Evolutionary conservation across 495 filamentous ascomycete species (phyloP).

Genomic region (Massariosphaeria phaeospora): DNA sequence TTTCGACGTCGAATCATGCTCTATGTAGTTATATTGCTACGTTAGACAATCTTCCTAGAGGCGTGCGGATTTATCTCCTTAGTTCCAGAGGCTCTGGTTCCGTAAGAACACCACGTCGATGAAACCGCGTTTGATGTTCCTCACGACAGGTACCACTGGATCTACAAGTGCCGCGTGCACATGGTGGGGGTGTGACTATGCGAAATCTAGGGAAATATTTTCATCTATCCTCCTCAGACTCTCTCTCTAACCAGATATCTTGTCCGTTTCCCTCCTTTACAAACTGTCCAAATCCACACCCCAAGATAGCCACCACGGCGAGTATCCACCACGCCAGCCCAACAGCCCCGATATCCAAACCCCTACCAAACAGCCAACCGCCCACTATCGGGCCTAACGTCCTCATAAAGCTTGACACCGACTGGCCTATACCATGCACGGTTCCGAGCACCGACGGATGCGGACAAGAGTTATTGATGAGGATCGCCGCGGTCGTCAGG

Average conservation of each 20-base stretch:
- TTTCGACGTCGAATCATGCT: too few species aligned
- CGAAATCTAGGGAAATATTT: too few species aligned
- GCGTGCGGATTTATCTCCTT: too few species aligned
- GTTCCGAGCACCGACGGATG: constrained; percentile 59
- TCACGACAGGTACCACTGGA: too few species aligned
- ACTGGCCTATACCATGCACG: constrained; percentile 65
- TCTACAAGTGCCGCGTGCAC: too few species aligned
- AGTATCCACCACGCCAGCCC: constrained; percentile 71
- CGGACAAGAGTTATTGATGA: constrained; percentile 66
- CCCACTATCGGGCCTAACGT: constrained; percentile 64
- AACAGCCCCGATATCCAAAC: constrained; percentile 60
- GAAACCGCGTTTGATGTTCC: too few species aligned
- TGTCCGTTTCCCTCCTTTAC: constrained; percentile 62
- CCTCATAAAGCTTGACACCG: constrained; percentile 54
- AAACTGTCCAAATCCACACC: constrained; percentile 57
- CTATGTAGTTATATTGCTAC: too few species aligned
- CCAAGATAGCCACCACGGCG: constrained; percentile 56
- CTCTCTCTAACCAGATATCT: constrained; percentile 42
- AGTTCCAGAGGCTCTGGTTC: too few species aligned
- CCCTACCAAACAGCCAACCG: constrained; percentile 59
- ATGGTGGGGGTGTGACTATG: too few species aligned
- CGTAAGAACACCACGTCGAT: too few species aligned
- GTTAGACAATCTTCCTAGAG: too few species aligned
- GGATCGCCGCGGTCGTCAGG: constrained; percentile 60
- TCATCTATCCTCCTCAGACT: constrained; percentile 18